Base-by-base conservation (phyloP, 148 eudicot species). In the Silene latifolia region DNA sequence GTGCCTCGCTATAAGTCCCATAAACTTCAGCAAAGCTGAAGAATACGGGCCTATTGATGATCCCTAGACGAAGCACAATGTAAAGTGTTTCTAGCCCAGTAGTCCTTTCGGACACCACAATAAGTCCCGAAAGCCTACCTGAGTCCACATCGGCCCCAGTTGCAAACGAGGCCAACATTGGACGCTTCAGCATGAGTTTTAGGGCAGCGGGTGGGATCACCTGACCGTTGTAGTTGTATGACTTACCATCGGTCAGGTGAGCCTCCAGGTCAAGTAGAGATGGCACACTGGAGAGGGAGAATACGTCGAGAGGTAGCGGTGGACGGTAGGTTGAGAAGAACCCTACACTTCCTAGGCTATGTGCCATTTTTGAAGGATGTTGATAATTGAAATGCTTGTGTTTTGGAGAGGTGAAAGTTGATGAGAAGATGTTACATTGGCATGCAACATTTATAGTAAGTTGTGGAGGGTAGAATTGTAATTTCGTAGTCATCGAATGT, bases 261-360 rank as follows among this genome's bases (percentile, higher is more conserved):
- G 23, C 17, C 42, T 72, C 72, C 0, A 25, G 25, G 53, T 39
- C 69, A 2, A 17, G 0, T 14, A 2, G 24, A 1, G 24, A 13
- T 2, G 59, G 6, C 3, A 12, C 4, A 7, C n/a, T 0, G 8
- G 23, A 1, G 13, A 56, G 21, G 0, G 80, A 72, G 80, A 65
- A 78, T 32, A 78, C 12, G 72, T 72, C 76, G 27, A 78, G 61
- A 0, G 80, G 72, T 23, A 72, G 71, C 4, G 80, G 80, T 54
- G 80, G 76, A 14, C 80, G 20, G 4, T 78, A 78, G 12, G 80
- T 72, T 12, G 76, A 12, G 72, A 78, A 78, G 72, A 78, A 78
- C 5, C 76, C 80, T 15, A 78, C 32, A 18, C 76, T 72, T 17
- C 80, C 80, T 20, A 53, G 29, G 6, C 2, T 18, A 0, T 60